Evolutionary conservation across 139 green algal genomes (phyloP), one percentile per base, ranked within the genome.

Genomic region (Micromonas commoda): DNA sequence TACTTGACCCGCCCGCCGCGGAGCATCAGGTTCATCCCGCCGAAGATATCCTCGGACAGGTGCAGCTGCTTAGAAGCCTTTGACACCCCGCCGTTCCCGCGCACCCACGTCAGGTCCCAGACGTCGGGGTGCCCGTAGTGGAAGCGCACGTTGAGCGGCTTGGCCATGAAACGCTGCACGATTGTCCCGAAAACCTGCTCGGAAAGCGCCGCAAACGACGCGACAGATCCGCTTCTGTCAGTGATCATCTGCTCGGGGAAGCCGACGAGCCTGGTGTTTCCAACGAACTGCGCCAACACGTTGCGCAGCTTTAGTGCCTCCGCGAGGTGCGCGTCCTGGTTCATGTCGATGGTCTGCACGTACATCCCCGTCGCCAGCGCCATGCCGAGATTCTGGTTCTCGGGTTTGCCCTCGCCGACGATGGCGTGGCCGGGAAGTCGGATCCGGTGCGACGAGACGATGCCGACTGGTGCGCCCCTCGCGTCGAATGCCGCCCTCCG

Each of bases 121-220:
- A 95, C 77, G 77, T 97, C 92, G 23, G 92, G 92, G 79, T 97
- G 92, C 64, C 92, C 92, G 81, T 97, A 97, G 77, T 97, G 92
- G 80, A 96, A 88, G 52, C 92, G 82, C 35, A 90, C 90, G 63
- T n/a, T 65, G 33, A 84, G 88, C 23, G 90, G 91, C 65, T 82
- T 85, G 28, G 85, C 80, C 86, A 96, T 92, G 2, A 88, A 83
- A 2, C 90, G 86, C 83, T 93, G 90, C 60, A 91, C 82, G n/a
- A 94, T 90, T 32, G 88, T 92, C 29, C 86, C 86, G 81, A 96
- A 94, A 2, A 87, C 64, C 26, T 35, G 24, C 37, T 82, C 64
- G 9, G 71, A 54, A 21, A 51, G 23, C 3, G 71, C 71, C 1
- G 71, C 38, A 63, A 82, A 82, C 34, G 34, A 31, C 32, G 77